Evolutionary conservation across 2,329 filamentous ascomycete genomes (phyloP).

Genomic region (Fusarium graminum): DNA sequence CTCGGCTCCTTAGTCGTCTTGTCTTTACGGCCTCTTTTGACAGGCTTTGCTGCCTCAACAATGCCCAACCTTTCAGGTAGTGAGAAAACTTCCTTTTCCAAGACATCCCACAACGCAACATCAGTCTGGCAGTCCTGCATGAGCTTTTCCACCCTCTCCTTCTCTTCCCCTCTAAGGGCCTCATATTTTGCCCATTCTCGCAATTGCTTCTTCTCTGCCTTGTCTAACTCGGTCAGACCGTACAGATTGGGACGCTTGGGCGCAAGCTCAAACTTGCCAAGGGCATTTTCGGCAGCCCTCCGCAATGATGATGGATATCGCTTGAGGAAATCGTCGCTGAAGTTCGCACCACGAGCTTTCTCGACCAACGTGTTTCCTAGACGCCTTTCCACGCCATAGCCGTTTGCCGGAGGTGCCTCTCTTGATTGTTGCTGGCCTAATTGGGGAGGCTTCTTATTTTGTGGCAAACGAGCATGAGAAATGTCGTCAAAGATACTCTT

Average conservation of each 20-base stretch:
- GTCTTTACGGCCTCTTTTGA: conserved; percentile 23
- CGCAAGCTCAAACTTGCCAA: conserved; percentile 56
- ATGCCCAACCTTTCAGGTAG: conserved; percentile 70
- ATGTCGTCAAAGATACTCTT: conserved; percentile 67
- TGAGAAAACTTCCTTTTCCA: conserved; percentile 76
- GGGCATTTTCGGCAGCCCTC: conserved; percentile 55
- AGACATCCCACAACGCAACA: conserved; percentile 73
- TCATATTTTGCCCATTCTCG: conserved; percentile 55
- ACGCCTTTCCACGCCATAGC: not conserved
- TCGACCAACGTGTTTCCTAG: conserved; percentile 52
- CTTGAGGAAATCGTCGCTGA: conserved; percentile 54
- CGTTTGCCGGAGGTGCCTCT: conserved; percentile 7
- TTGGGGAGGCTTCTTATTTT: conserved; percentile 44
- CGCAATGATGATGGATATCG: conserved; percentile 58
- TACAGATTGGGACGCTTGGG: conserved; percentile 45
- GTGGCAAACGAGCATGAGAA: conserved; percentile 53
- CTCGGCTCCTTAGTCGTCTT: conserved; percentile 9
- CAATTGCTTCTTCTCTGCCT: conserved; percentile 51
- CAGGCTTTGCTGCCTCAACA: conserved; percentile 43
- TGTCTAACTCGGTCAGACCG: conserved; percentile 50
- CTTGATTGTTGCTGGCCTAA: conserved; percentile 2
- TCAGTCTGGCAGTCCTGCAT: conserved; percentile 71
- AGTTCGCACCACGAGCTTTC: conserved; percentile 51
- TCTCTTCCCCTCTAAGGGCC: conserved; percentile 60
- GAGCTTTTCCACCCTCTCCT: conserved; percentile 63